Conservation (phyloP, 164 flowering plant genomes). For the Stephania yunnanensis region DNA sequence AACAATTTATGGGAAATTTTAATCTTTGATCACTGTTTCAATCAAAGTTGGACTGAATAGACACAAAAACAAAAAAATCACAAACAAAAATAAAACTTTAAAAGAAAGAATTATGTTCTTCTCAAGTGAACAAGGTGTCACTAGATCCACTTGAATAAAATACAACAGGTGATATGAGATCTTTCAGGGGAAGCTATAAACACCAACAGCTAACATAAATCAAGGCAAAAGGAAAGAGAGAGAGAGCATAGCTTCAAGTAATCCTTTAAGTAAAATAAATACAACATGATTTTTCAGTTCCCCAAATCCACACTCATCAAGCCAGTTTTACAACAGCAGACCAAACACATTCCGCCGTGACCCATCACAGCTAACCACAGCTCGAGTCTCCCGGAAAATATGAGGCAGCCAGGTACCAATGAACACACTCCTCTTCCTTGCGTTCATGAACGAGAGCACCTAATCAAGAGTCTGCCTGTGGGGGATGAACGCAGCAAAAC, state of each 20-base stretch:
- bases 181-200: background rate
- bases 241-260: background rate
- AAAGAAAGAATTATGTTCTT: background rate
- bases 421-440: background rate
- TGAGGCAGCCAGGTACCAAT: background rate
- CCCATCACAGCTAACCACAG: constrained; percentile 9
- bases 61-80: background rate
- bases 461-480: constrained; percentile 48
- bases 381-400: constrained; percentile 9
- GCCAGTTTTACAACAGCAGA: constrained; percentile 1
- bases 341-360: constrained; percentile 8
- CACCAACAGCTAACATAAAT: background rate
- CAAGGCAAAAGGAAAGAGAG: constrained; percentile 1
- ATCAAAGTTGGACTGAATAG: no score
- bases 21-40: no score
- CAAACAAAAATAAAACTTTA: no score
- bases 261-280: constrained; percentile 1
- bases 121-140: background rate
- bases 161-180: background rate
- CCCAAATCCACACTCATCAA: constrained; percentile 3
- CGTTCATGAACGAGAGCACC: background rate
- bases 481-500: constrained; percentile 69
- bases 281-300: background rate
- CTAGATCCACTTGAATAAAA: background rate
- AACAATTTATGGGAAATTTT: no score